These are phyloP conservation scores for Cordia subcordata DNA, from an alignment of 257 asterid genomes.

Conservation along the genomic window DNA sequence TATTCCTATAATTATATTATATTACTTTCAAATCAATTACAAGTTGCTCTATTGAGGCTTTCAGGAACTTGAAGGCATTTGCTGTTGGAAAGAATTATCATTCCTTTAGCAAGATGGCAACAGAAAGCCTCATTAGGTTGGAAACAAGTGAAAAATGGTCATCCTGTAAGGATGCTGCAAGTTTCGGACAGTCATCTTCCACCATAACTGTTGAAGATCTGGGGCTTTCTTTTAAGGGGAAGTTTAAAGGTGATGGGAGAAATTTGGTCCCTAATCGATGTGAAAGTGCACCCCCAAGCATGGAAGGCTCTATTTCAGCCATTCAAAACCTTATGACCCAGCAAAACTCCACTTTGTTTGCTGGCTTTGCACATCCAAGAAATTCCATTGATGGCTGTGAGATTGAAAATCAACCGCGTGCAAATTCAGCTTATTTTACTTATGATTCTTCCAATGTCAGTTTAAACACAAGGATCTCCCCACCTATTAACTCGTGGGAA, in stretches of 20 bases:
- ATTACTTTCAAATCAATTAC: too few species aligned
- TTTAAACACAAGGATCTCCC: slow-evolving; percentile 37
- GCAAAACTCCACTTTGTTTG: background rate
- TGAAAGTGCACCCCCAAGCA: slow-evolving; percentile 82
- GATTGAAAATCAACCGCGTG: too few species aligned
- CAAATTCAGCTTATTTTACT: too few species aligned
- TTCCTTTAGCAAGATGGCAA: slow-evolving; percentile 48
- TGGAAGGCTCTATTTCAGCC: background rate
- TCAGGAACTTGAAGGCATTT: background rate
- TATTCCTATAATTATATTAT: too few species aligned
- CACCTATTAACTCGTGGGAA: slow-evolving; percentile 38
- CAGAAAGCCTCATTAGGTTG: slow-evolving; percentile 78
- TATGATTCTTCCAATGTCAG: background rate
- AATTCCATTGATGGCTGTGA: background rate
- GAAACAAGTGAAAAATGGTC: slow-evolving; percentile 35
- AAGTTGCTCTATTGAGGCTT: background rate
- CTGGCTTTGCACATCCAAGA: background rate
- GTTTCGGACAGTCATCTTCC: slow-evolving; percentile 30
- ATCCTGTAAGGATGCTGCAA: slow-evolving; percentile 19
- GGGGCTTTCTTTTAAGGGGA: slow-evolving; percentile 57
- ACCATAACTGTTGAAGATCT: slow-evolving; percentile 39
- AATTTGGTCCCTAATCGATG: slow-evolving; percentile 58
- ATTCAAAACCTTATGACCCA: background rate
- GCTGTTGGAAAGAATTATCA: background rate
- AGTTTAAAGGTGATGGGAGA: slow-evolving; percentile 35